Percentiles rank a stretch among this genome's conserved stretches.
Conservation (phyloP, 1,284 basidiomycete genomes). For the Apiotrichum brassicae region DNA sequence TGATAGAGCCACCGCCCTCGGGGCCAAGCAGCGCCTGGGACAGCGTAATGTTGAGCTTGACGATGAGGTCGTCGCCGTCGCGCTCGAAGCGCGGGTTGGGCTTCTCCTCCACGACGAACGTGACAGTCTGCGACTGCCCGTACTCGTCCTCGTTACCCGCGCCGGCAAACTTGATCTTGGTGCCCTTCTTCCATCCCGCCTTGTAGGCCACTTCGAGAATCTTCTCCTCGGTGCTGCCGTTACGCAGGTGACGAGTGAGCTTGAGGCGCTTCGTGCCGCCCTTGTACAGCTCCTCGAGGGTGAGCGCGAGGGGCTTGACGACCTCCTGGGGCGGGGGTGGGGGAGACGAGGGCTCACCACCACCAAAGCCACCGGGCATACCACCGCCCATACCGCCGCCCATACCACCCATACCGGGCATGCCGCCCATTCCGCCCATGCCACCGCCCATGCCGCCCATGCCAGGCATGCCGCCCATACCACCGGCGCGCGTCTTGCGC, state of each 20-base stretch:
- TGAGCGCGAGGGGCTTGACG: slow-evolving; percentile 73
- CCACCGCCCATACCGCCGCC: slow-evolving; percentile 18
- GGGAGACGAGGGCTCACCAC: slow-evolving; percentile 38
- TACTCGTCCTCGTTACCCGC: slow-evolving; percentile 74
- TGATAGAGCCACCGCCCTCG: slow-evolving; percentile 49
- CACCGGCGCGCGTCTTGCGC: slow-evolving; percentile 25
- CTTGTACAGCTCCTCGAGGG: slow-evolving; percentile 83
- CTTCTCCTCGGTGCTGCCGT: slow-evolving; percentile 78
- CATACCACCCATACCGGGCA: slow-evolving; percentile 7
- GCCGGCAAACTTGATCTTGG: slow-evolving; percentile 80
- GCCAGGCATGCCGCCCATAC: slow-evolving; percentile 19
- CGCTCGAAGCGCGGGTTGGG: slow-evolving; percentile 67
- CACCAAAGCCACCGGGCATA: slow-evolving; percentile 44
- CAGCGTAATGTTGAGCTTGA: slow-evolving; percentile 61
- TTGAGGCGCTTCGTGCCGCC: slow-evolving; percentile 87
- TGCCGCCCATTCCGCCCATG: slow-evolving; percentile 29
- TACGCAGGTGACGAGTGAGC: slow-evolving; percentile 66
- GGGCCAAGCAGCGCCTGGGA: slow-evolving; percentile 68
- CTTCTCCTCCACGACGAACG: slow-evolving; percentile 88
- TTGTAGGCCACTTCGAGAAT: slow-evolving; percentile 81
- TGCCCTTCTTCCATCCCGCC: slow-evolving; percentile 64
- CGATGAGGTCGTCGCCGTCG: slow-evolving; percentile 71
- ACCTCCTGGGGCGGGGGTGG: slow-evolving; percentile 57
- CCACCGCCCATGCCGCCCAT: slow-evolving; percentile 27
- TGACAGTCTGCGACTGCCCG: slow-evolving; percentile 68